phyloP scores from a whole-genome alignment of 768 basidiomycete species.

The Clitopilus hobsonii region DNA sequence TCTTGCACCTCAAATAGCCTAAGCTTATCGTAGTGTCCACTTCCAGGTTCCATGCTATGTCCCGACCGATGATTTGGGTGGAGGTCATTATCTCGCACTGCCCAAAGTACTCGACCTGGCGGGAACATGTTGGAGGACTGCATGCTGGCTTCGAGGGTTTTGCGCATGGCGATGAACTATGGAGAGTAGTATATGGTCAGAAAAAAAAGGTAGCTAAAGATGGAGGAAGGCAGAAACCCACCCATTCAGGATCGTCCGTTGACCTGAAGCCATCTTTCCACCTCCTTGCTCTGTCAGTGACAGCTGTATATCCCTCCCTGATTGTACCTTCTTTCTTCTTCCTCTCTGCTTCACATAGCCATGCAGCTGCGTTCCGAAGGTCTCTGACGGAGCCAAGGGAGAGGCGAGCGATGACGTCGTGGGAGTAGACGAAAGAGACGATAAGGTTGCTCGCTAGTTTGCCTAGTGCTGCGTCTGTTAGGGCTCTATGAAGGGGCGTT shows the following conservation, averaged over 20 bases:
- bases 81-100: constrained; percentile 67
- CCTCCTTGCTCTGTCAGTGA: constrained; percentile 44
- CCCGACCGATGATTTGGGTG: constrained; percentile 49
- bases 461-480: constrained; percentile 57
- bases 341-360: constrained; percentile 72
- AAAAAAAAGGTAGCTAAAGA: not conserved
- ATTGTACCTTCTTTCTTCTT: constrained; percentile 34
- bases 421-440: constrained; percentile 76
- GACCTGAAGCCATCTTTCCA: constrained; percentile 56
- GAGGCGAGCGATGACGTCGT: constrained; percentile 75
- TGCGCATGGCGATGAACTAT: constrained; percentile 75
- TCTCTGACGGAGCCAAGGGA: constrained; percentile 77
- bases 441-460: constrained; percentile 59
- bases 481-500: constrained; percentile 38
- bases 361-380: constrained; percentile 66
- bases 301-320: constrained; percentile 51
- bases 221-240: constrained; percentile 19
- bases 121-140: constrained; percentile 67
- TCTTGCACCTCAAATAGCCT: constrained; percentile 76
- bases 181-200: not conserved
- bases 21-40: constrained; percentile 35
- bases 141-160: constrained; percentile 86
- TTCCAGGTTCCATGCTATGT: constrained; percentile 12
- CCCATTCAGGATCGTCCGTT: constrained; percentile 54
- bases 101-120: constrained; percentile 78